Evolutionary conservation across 768 basidiomycete species (phyloP).

Genomic region (Cubamyces lactineus): DNA sequence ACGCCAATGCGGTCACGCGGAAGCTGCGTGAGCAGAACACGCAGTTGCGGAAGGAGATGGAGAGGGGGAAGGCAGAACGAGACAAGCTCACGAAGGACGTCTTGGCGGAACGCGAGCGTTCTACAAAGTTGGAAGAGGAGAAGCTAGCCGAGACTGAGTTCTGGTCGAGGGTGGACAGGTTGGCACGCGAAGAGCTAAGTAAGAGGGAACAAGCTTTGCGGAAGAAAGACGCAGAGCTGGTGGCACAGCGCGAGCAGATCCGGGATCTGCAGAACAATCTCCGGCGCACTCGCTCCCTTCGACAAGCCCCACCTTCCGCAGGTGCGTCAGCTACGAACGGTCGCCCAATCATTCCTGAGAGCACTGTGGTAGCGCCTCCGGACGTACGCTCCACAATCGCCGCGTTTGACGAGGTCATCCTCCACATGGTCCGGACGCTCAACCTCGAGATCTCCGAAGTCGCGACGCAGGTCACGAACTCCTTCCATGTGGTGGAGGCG

Average conservation of each 20-base stretch:
- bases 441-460: conserved; percentile 28
- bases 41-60: conserved; percentile 15
- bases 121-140: conserved; percentile 9
- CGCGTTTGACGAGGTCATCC: conserved; percentile 19
- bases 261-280: conserved; percentile 19
- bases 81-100: conserved; percentile 11
- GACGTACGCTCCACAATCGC: conserved; percentile 3
- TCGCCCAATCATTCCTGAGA: not conserved
- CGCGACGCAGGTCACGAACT: conserved; percentile 24
- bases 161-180: conserved; percentile 23
- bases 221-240: conserved; percentile 18
- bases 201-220: conserved; percentile 13
- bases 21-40: conserved; percentile 16
- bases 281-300: conserved; percentile 2
- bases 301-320: not conserved
- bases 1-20: conserved; percentile 18
- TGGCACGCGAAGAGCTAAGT: conserved; percentile 18
- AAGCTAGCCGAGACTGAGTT: conserved; percentile 15
- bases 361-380: not conserved
- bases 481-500: conserved; percentile 19
- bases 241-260: conserved; percentile 22
- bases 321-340: not conserved
- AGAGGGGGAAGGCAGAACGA: conserved; percentile 12
- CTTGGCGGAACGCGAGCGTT: conserved; percentile 4
- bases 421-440: conserved; percentile 24